Conservation (phyloP, 805 yeast species). For the Suhomyces sp. region DNA sequence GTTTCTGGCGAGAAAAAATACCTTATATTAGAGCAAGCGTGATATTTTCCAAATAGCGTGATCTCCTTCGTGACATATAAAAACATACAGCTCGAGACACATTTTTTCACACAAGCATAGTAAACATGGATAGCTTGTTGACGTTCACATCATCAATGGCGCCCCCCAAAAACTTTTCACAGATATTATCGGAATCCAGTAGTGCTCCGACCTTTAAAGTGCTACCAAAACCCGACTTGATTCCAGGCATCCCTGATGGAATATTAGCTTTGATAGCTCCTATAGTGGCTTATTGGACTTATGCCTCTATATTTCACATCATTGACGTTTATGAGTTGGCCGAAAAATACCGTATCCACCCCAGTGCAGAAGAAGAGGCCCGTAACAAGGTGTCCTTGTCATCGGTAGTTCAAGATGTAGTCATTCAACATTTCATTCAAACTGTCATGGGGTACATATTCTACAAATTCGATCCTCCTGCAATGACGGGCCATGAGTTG, state of each 20-base stretch:
- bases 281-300: slow-evolving; percentile 78
- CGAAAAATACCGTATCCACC: slow-evolving; percentile 85
- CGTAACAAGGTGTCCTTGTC: slow-evolving; percentile 70
- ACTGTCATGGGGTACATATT: slow-evolving; percentile 62
- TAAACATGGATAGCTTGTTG: slow-evolving; percentile 2
- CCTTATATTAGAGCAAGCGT: neutral
- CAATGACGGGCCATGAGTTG: slow-evolving; percentile 51
- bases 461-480: slow-evolving; percentile 54
- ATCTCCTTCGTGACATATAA: neutral
- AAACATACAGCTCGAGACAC: neutral
- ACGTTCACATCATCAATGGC: neutral
- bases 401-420: slow-evolving; percentile 78
- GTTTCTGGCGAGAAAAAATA: neutral
- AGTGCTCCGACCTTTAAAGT: slow-evolving; percentile 12
- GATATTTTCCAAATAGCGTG: neutral
- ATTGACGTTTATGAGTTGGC: slow-evolving; percentile 74
- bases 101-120: neutral
- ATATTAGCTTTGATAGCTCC: slow-evolving; percentile 71
- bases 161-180: slow-evolving; percentile 20
- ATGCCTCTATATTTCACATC: slow-evolving; percentile 69
- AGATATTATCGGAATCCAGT: slow-evolving; percentile 12
- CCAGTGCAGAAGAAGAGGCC: slow-evolving; percentile 75
- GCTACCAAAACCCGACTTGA: slow-evolving; percentile 39
- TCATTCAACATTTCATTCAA: slow-evolving; percentile 83
- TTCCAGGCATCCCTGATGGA: slow-evolving; percentile 69